Base-by-base conservation (phyloP, 2,329 filamentous ascomycete genomes). In the Nannizziopsis arthrosporioides region DNA sequence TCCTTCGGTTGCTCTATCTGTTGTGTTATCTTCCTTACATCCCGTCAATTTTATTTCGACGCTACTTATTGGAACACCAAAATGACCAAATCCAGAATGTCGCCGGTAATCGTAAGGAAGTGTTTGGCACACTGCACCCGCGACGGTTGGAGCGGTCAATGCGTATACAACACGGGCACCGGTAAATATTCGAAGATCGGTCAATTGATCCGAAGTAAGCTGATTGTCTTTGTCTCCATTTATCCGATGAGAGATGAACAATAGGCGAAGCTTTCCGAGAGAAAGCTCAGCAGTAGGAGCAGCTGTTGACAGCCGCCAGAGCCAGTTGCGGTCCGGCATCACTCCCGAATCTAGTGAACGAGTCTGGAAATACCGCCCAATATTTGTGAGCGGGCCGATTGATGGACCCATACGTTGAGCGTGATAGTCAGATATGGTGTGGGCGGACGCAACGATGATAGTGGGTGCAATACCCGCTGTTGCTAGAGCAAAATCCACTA, bases 111-210 rank as follows among this genome's bases (percentile, higher is more conserved):
- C 90, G 61, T 85, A 93, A 35, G 89, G 75, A 52, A 85, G 81
- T 6, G 85, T 94, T 68, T 96, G 90, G 1, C 83, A 73, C n/a
- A 94, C 78, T 0, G 89, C 83, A 34, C 92, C 92, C 1, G 89
- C 90, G n/a, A 96, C 85, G 52, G 79, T 78, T 18, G 86, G 73
- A 0, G 84, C 81, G 14, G 87, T 84, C 47, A 98, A 73, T 2
- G 88, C 89, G 64, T 96, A 94, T 44, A 93, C 74, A 49, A 95
- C 73, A 44, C 87, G 79, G 1, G 87, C 82, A 22, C 83, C 78
- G 1, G 84, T 85, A 64, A 88, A 85, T 45, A 93, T 76, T 40
- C 89, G 80, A 49, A 96, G 68, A 59, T 95, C 86, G 0, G 84
- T 86, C 36, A 96, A 73, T 44, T 81, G 77, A 17, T 75, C 67